Evolutionary conservation across 2,329 filamentous ascomycete species (phyloP).

Genomic region (Fusarium chuoi): DNA sequence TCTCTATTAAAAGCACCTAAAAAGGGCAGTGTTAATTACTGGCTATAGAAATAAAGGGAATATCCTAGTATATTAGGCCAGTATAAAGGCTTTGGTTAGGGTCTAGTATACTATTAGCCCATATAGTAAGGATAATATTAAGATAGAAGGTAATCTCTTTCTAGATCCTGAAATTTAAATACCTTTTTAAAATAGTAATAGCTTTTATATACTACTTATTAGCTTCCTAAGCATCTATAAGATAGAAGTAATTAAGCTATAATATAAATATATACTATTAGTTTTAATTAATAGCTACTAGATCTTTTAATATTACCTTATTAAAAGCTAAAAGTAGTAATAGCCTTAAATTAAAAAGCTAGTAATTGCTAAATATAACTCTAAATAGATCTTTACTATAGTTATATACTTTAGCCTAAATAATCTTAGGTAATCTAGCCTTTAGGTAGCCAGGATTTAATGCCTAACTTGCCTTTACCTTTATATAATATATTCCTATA

Average conservation of each 20-base stretch:
- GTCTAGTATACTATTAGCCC: background rate
- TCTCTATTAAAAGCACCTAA: background rate
- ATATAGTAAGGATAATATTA: background rate
- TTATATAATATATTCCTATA: background rate
- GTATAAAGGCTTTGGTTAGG: background rate
- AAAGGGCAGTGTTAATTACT: background rate
- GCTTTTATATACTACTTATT: conserved; percentile 13
- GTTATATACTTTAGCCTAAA: background rate
- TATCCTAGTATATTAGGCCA: background rate
- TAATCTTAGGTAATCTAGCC: background rate
- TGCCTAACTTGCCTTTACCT: background rate
- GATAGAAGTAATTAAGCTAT: background rate
- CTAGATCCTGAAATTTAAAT: background rate
- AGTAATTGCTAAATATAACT: conserved; percentile 13
- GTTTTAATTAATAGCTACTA: background rate
- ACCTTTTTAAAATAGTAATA: background rate
- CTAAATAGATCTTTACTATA: background rate
- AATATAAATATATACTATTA: background rate
- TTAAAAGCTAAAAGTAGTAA: conserved; percentile 1
- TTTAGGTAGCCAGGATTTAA: background rate
- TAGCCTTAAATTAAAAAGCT: too few species aligned
- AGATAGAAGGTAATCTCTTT: conserved; percentile 4
- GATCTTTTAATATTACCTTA: background rate
- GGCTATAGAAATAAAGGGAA: background rate
- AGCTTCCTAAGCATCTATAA: conserved; percentile 1